A percentile compares a stretch with the other conserved stretches of the same genome.
Conservation (phyloP, 768 basidiomycete genomes). For the Pluteus cervinus region DNA sequence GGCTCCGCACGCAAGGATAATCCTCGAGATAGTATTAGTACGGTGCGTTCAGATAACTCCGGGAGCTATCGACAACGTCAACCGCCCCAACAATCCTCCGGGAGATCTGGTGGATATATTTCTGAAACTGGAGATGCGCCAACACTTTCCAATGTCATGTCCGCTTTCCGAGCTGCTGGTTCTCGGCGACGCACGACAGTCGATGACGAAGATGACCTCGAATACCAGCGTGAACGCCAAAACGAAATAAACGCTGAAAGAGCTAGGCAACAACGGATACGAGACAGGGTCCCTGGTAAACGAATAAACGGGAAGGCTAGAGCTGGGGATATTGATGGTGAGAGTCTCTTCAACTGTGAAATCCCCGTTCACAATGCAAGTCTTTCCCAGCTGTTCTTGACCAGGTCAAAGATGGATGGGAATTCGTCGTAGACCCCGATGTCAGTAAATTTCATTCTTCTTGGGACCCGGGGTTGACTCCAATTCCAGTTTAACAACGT, state of each 20-base stretch:
- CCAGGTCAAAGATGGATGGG: constrained; percentile 87
- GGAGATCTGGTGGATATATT: no score
- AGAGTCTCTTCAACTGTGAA: constrained; percentile 16
- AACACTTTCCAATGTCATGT: no score
- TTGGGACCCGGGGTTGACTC: constrained; percentile 6
- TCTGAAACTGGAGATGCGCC: no score
- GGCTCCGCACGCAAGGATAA: constrained; percentile 42
- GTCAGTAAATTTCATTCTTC: constrained; percentile 34
- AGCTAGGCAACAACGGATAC: constrained; percentile 62
- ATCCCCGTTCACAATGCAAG: not conserved
- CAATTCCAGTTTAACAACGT: constrained; percentile 81
- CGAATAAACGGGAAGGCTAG: constrained; percentile 46
- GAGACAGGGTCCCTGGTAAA: constrained; percentile 59
- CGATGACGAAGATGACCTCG: constrained; percentile 45
- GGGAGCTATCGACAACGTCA: constrained; percentile 7
- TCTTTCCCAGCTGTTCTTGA: constrained; percentile 64
- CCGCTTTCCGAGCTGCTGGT: constrained; percentile 67
- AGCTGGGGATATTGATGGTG: constrained; percentile 83
- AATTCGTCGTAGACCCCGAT: constrained; percentile 77
- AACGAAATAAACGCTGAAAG: constrained; percentile 60
- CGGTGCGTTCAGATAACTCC: constrained; percentile 40
- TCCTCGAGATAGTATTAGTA: constrained; percentile 48
- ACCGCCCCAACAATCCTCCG: constrained; percentile 8
- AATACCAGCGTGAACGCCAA: constrained; percentile 53
- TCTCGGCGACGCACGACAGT: constrained; percentile 49